These are phyloP conservation scores for Colletotrichum spaethianum DNA, from an alignment of 2,329 filamentous ascomycete species.

Conservation along the genomic window DNA sequence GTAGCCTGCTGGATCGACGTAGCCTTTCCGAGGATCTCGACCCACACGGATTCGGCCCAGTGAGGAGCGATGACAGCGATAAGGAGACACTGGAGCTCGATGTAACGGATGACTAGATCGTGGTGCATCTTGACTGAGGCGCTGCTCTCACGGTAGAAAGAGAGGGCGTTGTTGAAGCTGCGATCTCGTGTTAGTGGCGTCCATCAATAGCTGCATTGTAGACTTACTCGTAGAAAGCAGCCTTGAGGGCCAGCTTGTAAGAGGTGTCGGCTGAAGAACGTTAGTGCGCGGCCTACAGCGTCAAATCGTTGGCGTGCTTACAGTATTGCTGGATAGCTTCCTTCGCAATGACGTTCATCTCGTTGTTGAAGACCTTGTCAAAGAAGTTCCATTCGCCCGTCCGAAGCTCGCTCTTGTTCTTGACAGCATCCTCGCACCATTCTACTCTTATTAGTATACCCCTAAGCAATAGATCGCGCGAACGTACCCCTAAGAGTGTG, in stretches of 20 bases:
- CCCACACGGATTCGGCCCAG: conserved; percentile 95
- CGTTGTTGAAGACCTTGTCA: conserved; percentile 92
- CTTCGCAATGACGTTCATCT: conserved; percentile 86
- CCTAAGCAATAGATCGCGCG: neutral
- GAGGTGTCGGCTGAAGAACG: conserved; percentile 30
- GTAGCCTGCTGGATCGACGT: conserved; percentile 83
- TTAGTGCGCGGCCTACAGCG: neutral
- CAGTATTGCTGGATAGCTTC: conserved; percentile 84
- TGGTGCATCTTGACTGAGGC: conserved; percentile 89
- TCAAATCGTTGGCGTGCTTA: neutral
- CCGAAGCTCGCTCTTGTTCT: conserved; percentile 79
- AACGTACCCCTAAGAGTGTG: conserved; percentile 62
- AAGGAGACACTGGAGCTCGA: conserved; percentile 88
- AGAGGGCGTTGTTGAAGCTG: conserved; percentile 82
- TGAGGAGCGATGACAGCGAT: conserved; percentile 90
- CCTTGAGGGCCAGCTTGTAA: conserved; percentile 84
- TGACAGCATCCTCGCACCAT: conserved; percentile 90
- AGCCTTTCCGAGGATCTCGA: conserved; percentile 86
- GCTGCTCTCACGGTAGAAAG: conserved; percentile 90
- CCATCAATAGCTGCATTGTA: neutral
- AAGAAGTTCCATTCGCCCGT: conserved; percentile 86
- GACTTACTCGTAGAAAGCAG: conserved; percentile 81
- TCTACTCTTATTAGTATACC: conserved; percentile 64
- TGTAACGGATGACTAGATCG: conserved; percentile 83
- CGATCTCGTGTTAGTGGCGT: conserved; percentile 4